Conservation (phyloP, 768 basidiomycete species). For the Tricholoma flavovirens region DNA sequence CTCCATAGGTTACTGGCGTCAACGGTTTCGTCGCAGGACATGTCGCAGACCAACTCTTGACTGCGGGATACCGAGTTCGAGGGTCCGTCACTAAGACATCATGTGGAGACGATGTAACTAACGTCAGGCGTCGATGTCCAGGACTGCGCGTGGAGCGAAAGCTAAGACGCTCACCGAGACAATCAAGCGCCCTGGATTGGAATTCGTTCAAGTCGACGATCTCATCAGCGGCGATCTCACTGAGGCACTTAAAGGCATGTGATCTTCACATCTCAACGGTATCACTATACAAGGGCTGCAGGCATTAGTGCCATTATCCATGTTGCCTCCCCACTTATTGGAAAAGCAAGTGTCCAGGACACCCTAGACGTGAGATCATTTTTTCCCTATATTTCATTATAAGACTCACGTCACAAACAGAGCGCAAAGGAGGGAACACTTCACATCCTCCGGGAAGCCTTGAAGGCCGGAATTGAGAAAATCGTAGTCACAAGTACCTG, state of each 20-base stretch:
- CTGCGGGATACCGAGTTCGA: no score
- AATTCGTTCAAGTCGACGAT: no score
- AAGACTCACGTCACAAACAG: constrained; percentile 5
- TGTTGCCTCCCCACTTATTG: constrained; percentile 25
- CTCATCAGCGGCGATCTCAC: no score
- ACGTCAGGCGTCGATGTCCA: constrained; percentile 5
- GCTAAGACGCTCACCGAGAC: no score
- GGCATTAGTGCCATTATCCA: constrained; percentile 38
- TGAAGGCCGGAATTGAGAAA: constrained; percentile 22
- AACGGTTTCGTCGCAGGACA: no score
- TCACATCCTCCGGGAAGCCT: constrained; percentile 24
- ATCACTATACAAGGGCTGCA: neutral
- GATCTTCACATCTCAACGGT: neutral
- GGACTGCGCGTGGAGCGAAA: constrained; percentile 30
- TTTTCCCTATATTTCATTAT: neutral
- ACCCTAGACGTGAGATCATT: constrained; percentile 17
- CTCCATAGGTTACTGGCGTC: constrained; percentile 36
- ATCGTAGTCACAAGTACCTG: constrained; percentile 29
- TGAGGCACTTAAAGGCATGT: constrained; percentile 17
- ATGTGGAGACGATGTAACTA: neutral
- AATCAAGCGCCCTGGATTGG: constrained; percentile 12
- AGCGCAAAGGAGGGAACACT: constrained; percentile 24
- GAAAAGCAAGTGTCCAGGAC: constrained; percentile 15
- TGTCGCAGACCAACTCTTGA: no score
- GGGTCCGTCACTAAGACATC: constrained; percentile 19